Conservation (phyloP, 177 flowering plant genomes). For the Vitis hybrid region DNA sequence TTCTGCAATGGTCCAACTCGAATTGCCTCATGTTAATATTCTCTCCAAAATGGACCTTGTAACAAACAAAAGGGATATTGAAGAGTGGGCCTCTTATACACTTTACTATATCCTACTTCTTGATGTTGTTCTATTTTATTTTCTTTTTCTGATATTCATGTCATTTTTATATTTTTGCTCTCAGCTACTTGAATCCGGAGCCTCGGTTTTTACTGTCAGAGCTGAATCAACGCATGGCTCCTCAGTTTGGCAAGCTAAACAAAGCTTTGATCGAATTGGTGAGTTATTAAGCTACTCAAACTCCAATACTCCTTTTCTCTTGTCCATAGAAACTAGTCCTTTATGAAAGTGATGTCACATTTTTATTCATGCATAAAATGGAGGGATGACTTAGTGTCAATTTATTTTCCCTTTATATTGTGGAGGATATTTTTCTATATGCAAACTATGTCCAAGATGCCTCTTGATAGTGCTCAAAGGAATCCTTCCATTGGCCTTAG, state of each 20-base stretch:
- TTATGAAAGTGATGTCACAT: too few species aligned
- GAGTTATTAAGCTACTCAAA: conserved; percentile 15
- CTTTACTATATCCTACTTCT: neutral
- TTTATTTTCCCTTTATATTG: too few species aligned
- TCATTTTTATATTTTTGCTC: conserved; percentile 6
- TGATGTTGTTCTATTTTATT: neutral
- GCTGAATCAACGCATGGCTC: conserved; percentile 85
- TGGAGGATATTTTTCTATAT: too few species aligned
- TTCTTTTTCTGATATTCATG: conserved; percentile 4
- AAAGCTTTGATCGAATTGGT: conserved; percentile 84
- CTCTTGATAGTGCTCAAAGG: too few species aligned
- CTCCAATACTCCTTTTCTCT: neutral
- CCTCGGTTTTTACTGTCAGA: conserved; percentile 60
- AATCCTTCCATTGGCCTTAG: too few species aligned
- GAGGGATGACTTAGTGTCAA: too few species aligned
- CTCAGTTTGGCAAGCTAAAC: conserved; percentile 80
- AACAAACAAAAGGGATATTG: conserved; percentile 65
- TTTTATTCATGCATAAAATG: too few species aligned
- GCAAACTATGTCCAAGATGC: too few species aligned
- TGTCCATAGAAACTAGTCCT: too few species aligned
- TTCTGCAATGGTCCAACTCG: conserved; percentile 96
- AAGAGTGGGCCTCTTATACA: conserved; percentile 46
- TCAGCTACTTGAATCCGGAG: conserved; percentile 79
- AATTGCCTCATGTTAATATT: conserved; percentile 88
- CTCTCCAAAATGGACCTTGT: conserved; percentile 97